phyloP scores from a whole-genome alignment of 306 rosid species.

The Argentina anserina region DNA sequence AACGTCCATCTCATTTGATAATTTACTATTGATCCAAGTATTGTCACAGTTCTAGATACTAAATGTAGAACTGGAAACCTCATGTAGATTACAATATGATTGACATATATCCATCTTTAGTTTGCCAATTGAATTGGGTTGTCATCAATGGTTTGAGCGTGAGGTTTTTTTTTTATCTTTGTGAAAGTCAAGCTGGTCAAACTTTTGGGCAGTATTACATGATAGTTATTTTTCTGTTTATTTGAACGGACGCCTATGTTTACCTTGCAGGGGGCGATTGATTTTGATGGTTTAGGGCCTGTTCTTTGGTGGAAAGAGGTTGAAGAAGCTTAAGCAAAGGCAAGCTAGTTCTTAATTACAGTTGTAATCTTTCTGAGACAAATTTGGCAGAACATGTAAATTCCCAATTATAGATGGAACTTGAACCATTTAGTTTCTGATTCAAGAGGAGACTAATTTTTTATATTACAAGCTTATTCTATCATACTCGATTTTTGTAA shows the following conservation, averaged over 20 bases:
- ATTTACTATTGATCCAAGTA: not conserved
- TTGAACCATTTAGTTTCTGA: not conserved
- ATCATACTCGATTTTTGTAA: not conserved
- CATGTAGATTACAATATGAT: not conserved
- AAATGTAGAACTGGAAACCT: not conserved
- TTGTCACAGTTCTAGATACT: not conserved
- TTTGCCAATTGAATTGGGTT: not conserved
- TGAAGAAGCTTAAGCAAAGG: constrained; percentile 15
- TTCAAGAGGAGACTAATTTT: not conserved
- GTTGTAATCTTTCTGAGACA: not conserved
- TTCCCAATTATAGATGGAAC: not conserved
- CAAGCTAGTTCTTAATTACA: not conserved
- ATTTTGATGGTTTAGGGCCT: constrained; percentile 41
- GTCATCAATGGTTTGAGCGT: not conserved
- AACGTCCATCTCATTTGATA: not conserved
- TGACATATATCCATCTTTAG: not conserved
- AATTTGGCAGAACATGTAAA: not conserved
- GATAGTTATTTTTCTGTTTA: not conserved
- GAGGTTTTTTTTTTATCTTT: not conserved
- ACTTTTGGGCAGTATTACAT: not conserved
- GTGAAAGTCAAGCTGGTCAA: not conserved
- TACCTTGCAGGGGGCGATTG: constrained; percentile 28
- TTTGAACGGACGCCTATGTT: not conserved
- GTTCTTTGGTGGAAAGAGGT: constrained; percentile 42
- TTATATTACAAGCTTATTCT: not conserved